Base-by-base conservation (phyloP, 495 filamentous ascomycete genomes). In the Tuber aestivum region DNA sequence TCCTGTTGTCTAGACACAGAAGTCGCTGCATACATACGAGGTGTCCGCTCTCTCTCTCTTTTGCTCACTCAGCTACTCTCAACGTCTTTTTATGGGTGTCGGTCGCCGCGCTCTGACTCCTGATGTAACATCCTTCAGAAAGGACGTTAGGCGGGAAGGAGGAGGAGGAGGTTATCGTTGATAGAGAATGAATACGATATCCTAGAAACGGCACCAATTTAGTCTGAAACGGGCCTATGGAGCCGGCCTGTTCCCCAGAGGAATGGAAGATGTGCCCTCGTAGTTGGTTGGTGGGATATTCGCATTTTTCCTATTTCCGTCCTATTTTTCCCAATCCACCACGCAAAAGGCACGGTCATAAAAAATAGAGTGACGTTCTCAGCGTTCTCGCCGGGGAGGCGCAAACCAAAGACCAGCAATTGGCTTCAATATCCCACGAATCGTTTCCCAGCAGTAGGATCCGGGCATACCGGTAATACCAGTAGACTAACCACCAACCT, bases 241-340 rank as follows among this genome's bases (percentile, higher is more conserved):
- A 79, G 73, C 78, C 78, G 72, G 70, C 41, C 76, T 79, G 56
- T 69, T 70, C 72, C 77, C 78, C n/a, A 73, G 70, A 75, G 78
- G 75, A 79, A 79, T 61, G 78, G 75, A 56, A 38, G 72, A 75
- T 72, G 72, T 75, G 71, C 61, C 56, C 50, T 50, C n/a, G 37
- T 42, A 4, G 42, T 70, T 79, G 78, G 78, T 75, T 79, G 76
- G 77, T 74, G 72, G 78, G 76, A 70, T 79, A 79, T 79, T 79
- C 78, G 10, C 35, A 75, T 79, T 75, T 65, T 65, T 61, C 40
- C 72, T 72, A 75, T 68, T 56, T 48, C 41, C 50, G 38, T 70
- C 48, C 37, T 44, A 37, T 23, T 32, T 61, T 61, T 72, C 50
- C 41, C 37, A 38, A 42, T 45, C 50, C 48, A 12, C 56, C 56